Evolutionary conservation across 441 rosid species (phyloP), one percentile per base, ranked within the genome.

Genomic region (Euphorbia corollata): DNA sequence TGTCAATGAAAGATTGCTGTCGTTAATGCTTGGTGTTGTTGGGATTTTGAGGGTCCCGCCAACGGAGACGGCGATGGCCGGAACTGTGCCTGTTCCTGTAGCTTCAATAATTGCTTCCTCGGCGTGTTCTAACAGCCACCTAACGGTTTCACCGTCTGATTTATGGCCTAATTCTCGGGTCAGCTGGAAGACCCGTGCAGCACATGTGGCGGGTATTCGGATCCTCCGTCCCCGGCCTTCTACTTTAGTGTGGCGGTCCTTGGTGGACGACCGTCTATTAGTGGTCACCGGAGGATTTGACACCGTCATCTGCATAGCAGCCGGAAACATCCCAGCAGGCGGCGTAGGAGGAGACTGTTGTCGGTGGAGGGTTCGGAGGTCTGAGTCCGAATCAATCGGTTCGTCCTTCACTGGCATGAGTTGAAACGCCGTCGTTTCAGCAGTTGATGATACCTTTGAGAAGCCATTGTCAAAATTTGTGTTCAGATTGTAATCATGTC

Each of bases 101-200:
- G 88, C 88, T 61, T 76, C 80, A 68, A 84, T 75, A 41, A 84
- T 82, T 53, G 88, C 82, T 61, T 71, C 72, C 62, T 84, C 86
- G 5, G 85, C 86, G 64, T 73, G 88, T 68, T 84, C 86, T 15
- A 84, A 83, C 19, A 88, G 73, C 94, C 91, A 88, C 69, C 83
- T 69, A 41, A 88, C 79, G 68, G 91, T 88, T 75, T 87, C 88
- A 0, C 93, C 93, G 66, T 85, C 90, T 18, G 90, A 75, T 74
- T 82, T 87, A 59, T 86, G 90, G 67, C 90, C 89, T 59, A 86
- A 78, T 57, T 86, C 94, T 36, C 83, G 73, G 55, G 94, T 86
- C 13, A 87, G 75, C 45, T 86, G 87, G 73, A 79, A 84, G 62
- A 88, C 73, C 73, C 89, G 78, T 0, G 94, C 90, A 0, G 90